Percentiles rank a stretch among this genome's conserved stretches.
These are phyloP conservation scores for Sclerotiophoma versabilis DNA, from an alignment of 2,329 filamentous ascomycete species.

Conservation along the genomic window DNA sequence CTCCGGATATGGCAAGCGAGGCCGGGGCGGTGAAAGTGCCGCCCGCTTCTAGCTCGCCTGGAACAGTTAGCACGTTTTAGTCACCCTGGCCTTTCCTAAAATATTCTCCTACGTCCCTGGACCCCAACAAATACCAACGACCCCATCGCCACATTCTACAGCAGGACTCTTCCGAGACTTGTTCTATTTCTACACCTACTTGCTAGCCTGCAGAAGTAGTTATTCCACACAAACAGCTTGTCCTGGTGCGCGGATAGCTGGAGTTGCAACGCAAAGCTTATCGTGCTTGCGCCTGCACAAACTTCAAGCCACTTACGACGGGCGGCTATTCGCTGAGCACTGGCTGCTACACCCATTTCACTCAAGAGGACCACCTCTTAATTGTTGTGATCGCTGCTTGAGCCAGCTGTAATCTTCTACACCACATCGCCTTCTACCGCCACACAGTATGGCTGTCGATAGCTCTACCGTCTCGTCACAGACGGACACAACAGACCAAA, in stretches of 20 bases:
- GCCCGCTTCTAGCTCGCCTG: constrained; percentile 3
- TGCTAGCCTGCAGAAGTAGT: constrained; percentile 4
- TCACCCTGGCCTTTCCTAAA: constrained; percentile 15
- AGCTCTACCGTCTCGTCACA: constrained; percentile 20
- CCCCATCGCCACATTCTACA: constrained; percentile 3
- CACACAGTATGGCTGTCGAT: constrained; percentile 30
- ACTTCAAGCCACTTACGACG: constrained; percentile 17
- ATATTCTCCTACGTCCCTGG: constrained; percentile 13
- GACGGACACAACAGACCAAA: constrained; percentile 27
- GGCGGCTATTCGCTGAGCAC: constrained; percentile 14
- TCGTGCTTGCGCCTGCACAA: constrained; percentile 25
- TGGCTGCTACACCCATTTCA: constrained; percentile 16
- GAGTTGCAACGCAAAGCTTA: constrained; percentile 17
- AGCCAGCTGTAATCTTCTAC: constrained; percentile 10
- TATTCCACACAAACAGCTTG: constrained; percentile 1
- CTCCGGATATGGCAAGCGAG: not conserved
- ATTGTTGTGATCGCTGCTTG: constrained; percentile 14
- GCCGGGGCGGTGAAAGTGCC: constrained; percentile 9
- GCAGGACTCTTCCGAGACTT: constrained; percentile 5
- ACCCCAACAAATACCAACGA: constrained; percentile 13
- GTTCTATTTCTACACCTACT: not conserved
- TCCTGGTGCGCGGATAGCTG: constrained; percentile 6
- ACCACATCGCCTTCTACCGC: constrained; percentile 2
- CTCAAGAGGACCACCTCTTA: constrained; percentile 8
- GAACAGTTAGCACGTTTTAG: not conserved